Evolutionary conservation across 1,139 yeast genomes (phyloP).

Genomic region (Torulaspora globosa): DNA sequence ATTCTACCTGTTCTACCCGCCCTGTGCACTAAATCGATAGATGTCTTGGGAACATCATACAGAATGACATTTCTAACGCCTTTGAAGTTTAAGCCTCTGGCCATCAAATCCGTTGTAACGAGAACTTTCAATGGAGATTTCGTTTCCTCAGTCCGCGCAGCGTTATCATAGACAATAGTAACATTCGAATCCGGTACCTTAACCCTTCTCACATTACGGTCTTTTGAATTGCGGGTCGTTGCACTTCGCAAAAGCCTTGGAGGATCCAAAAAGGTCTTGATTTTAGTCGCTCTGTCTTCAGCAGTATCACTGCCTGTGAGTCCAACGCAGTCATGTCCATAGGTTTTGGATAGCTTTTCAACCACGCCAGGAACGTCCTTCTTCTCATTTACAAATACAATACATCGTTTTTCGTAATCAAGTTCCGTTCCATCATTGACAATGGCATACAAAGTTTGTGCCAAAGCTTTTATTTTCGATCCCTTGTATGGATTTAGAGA

Average conservation of each 20-base stretch:
- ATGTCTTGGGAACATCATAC: slow-evolving; percentile 78
- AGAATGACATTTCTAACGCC: slow-evolving; percentile 78
- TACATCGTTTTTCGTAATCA: slow-evolving; percentile 72
- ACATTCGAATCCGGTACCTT: slow-evolving; percentile 32
- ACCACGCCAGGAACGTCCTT: slow-evolving; percentile 56
- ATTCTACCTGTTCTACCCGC: slow-evolving; percentile 94
- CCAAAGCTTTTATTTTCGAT: slow-evolving; percentile 75
- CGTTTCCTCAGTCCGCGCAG: slow-evolving; percentile 29
- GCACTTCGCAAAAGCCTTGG: slow-evolving; percentile 40
- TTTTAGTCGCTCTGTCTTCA: slow-evolving; percentile 52
- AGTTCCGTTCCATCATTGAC: slow-evolving; percentile 78
- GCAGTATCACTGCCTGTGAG: slow-evolving; percentile 62
- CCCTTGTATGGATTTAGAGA: slow-evolving; percentile 73
- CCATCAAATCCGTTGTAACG: slow-evolving; percentile 84
- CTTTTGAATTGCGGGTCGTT: slow-evolving; percentile 23
- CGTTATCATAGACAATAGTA: slow-evolving; percentile 11
- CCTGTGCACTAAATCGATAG: slow-evolving; percentile 85
- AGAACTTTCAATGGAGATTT: slow-evolving; percentile 51
- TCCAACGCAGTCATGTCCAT: slow-evolving; percentile 59
- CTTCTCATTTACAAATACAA: slow-evolving; percentile 80
- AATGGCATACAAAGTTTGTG: slow-evolving; percentile 84
- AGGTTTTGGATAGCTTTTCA: slow-evolving; percentile 47
- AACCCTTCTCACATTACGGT: slow-evolving; percentile 17
- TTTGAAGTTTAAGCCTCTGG: slow-evolving; percentile 84
- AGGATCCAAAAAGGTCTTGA: slow-evolving; percentile 60